Conservation (phyloP, 257 asterid species). For the Nicotiana tomentosiformis region DNA sequence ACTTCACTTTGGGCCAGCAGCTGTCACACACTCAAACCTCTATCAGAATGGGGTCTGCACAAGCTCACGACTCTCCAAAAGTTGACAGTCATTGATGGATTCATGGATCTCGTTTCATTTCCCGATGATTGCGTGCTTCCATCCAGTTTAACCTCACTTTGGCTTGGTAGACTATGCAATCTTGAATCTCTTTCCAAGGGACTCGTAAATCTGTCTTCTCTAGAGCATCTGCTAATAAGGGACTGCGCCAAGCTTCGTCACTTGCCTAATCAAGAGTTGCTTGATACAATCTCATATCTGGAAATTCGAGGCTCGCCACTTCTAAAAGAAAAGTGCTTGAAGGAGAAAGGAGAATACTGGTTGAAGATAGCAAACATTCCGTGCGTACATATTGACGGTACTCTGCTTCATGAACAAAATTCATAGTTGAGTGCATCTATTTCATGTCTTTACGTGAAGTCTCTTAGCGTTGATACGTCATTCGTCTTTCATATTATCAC, state of each 20-base stretch:
- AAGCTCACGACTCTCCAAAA: neutral
- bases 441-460: neutral
- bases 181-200: conserved; percentile 9
- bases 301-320: conserved; percentile 4
- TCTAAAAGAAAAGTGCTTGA: neutral
- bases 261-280: neutral
- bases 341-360: conserved; percentile 12
- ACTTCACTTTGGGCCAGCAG: neutral
- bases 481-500: neutral
- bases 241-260: conserved; percentile 4
- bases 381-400: neutral
- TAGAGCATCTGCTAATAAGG: neutral
- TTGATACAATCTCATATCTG: neutral
- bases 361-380: conserved; percentile 3
- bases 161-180: neutral
- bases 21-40: conserved; percentile 11
- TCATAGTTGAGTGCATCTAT: neutral
- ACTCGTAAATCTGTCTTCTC: neutral
- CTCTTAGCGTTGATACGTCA: neutral
- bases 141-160: neutral
- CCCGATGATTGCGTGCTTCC: conserved; percentile 9
- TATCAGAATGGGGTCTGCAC: conserved; percentile 17
- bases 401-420: neutral
- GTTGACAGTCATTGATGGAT: neutral
- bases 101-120: conserved; percentile 14